These are phyloP conservation scores for Colletotrichum godetiae DNA, from an alignment of 2,329 filamentous ascomycete genomes.

Conservation along the genomic window DNA sequence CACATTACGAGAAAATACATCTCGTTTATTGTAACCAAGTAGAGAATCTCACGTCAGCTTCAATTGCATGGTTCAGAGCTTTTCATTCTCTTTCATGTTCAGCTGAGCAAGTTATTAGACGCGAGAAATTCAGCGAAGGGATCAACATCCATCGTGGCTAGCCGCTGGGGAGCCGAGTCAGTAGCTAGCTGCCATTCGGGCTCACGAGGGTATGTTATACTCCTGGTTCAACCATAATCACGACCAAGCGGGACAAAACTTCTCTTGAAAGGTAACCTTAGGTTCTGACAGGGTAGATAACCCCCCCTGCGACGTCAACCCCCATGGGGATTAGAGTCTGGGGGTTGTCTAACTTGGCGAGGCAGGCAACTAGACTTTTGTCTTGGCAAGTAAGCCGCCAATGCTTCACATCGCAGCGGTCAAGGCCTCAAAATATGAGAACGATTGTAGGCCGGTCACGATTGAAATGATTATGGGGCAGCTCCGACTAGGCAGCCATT, in stretches of 20 bases:
- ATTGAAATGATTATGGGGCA: neutral
- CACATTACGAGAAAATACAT: neutral
- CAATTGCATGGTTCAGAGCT: neutral
- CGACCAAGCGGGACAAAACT: neutral
- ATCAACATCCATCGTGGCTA: neutral
- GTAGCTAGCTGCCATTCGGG: neutral
- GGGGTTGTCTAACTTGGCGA: neutral
- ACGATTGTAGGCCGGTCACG: neutral
- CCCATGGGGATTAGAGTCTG: neutral
- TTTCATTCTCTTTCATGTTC: neutral
- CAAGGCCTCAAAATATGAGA: neutral
- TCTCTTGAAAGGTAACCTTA: neutral
- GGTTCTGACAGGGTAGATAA: neutral
- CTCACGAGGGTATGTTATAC: neutral
- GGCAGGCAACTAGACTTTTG: neutral
- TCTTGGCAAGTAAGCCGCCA: neutral
- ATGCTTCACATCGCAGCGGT: neutral
- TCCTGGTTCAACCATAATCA: neutral
- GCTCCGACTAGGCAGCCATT: neutral
- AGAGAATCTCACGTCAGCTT: neutral
- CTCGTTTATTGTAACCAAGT: neutral
- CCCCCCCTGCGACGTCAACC: neutral
- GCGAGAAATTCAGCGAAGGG: neutral
- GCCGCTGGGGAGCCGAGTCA: neutral
- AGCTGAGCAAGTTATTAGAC: neutral